Evolutionary conservation across 2,329 filamentous ascomycete species (phyloP), one percentile per base, ranked within the genome.

Genomic region (Talaromyces sp.): DNA sequence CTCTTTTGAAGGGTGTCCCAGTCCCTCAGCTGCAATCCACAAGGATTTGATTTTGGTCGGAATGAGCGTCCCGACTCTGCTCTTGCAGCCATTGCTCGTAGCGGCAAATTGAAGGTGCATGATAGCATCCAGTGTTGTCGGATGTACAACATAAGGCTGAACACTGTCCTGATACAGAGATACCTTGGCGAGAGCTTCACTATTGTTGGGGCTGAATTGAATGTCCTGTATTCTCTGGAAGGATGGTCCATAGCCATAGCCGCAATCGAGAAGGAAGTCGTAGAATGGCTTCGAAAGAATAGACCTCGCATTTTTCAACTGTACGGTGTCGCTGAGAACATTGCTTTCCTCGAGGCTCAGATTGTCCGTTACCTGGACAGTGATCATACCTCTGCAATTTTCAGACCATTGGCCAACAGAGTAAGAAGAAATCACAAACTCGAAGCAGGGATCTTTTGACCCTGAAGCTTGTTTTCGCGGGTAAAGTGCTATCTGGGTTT

Each of bases 161-260:
- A 21, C 37, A 52, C 18, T 62, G 14, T 31, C 7, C 2, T 42
- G 40, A 33, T 37, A 64, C 64, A 59, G 68, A 66, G n/a, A 70
- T 55, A 23, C 65, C 60, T 12, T 60, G 65, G 40, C 39, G 9
- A 67, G 44, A 4, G 63, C 39, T 11, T 28, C 46, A 11, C 58
- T 63, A 2, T 16, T 21, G 16, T 60, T 56, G 14, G 64, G 62
- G 6, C 63, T 65, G 62, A 71, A 73, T 5, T 65, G 65, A 2
- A 66, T 67, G 1, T 66, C 65, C 21, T 72, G 21, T 16, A 37
- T 12, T 3, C 48, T 48, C n/a, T 39, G 35, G 5, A 61, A 61
- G 1, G 50, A 37, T n/a, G 39, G 28, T 2, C 61, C 61, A 40
- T 58, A 74, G 2, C 67, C 66, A 40, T 71, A 72, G 7, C 72